phyloP scores from a whole-genome alignment of 371 early-diverging fungal species.

The Lichtheimia ramosa region DNA sequence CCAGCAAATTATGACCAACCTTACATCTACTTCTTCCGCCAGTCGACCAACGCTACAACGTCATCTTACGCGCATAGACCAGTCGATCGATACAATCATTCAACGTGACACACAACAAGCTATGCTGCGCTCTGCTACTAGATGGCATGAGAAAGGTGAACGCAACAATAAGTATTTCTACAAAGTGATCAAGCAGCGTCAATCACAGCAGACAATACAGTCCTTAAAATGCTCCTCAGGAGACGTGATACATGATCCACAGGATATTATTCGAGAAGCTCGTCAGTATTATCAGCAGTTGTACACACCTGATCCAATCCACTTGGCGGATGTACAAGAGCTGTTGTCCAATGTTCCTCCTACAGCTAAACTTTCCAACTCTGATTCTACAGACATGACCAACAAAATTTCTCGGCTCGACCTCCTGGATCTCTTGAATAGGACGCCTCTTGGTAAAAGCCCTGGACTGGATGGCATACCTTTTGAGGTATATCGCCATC shows the following conservation, averaged over 20 bases:
- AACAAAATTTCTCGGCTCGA: no score
- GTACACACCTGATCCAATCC: no score
- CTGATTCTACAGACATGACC: neutral
- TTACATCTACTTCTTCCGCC: no score
- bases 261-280: conserved; percentile 2
- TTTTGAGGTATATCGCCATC: conserved; percentile 1
- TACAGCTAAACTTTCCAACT: neutral
- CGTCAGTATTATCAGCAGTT: no score
- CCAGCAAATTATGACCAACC: no score
- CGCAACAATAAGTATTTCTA: conserved; percentile 27
- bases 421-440: no score
- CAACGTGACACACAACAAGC: neutral
- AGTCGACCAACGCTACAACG: no score
- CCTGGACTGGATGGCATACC: conserved; percentile 16
- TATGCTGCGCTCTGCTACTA: conserved; percentile 1
- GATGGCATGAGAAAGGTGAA: conserved; percentile 29
- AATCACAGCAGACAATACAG: conserved; percentile 11
- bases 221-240: no score
- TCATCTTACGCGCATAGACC: no score
- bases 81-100: neutral
- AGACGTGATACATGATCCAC: no score
- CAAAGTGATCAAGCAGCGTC: conserved; percentile 11
- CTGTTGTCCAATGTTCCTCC: no score
- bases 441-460: neutral
- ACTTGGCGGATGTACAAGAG: no score